Evolutionary conservation across 1,139 yeast genomes (phyloP).

Genomic region (Saccharomycopsis hybrid): DNA sequence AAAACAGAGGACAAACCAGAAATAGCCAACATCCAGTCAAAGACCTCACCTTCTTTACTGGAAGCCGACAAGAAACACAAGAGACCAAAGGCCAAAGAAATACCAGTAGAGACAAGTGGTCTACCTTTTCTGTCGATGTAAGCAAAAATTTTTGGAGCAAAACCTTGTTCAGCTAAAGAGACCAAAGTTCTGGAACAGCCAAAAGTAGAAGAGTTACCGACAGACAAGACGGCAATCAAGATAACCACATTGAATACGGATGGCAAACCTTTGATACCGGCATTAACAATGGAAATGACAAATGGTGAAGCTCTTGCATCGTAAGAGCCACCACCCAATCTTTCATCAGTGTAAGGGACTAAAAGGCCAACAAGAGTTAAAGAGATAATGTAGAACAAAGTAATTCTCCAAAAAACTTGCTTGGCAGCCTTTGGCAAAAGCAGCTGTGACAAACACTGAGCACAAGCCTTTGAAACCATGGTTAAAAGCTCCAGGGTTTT

Average conservation of each 20-base stretch:
- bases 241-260: slow-evolving; percentile 46
- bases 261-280: slow-evolving; percentile 43
- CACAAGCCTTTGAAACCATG: slow-evolving; percentile 54
- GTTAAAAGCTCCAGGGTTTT: slow-evolving; percentile 51
- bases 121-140: slow-evolving; percentile 61
- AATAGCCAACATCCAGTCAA: slow-evolving; percentile 60
- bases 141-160: slow-evolving; percentile 51
- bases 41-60: slow-evolving; percentile 47
- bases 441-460: slow-evolving; percentile 48
- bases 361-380: slow-evolving; percentile 58
- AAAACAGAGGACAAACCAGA: slow-evolving; percentile 62
- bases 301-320: slow-evolving; percentile 50
- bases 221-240: slow-evolving; percentile 56
- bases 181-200: slow-evolving; percentile 63
- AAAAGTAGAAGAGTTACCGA: slow-evolving; percentile 61
- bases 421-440: slow-evolving; percentile 65
- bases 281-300: slow-evolving; percentile 45
- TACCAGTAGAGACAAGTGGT: slow-evolving; percentile 51
- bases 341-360: slow-evolving; percentile 55
- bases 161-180: slow-evolving; percentile 58
- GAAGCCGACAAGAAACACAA: slow-evolving; percentile 61
- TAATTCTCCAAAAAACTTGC: slow-evolving; percentile 74
- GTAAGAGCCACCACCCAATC: slow-evolving; percentile 42
- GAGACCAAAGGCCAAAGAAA: slow-evolving; percentile 48
- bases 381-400: slow-evolving; percentile 56